Conservation (phyloP, 2,329 filamentous ascomycete species). For the Diaporthe australafricana region DNA sequence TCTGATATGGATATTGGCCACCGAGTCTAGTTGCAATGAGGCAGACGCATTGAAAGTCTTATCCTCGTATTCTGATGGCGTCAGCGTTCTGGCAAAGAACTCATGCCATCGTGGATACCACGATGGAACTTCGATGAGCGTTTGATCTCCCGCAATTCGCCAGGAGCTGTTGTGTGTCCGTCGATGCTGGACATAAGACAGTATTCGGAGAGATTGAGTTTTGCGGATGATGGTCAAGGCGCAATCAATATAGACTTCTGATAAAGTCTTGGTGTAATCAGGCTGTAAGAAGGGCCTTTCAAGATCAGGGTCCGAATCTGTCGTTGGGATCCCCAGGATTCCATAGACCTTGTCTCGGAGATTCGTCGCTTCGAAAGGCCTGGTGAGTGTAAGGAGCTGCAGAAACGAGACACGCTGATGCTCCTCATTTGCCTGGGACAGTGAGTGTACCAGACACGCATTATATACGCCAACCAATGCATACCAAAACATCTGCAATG, state of each 20-base stretch:
- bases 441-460: not conserved
- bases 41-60: not conserved
- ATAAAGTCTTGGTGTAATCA: not conserved
- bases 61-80: accelerated
- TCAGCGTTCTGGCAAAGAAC: not conserved
- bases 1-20: not conserved
- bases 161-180: not conserved
- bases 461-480: not conserved
- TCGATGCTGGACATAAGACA: not conserved
- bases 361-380: not conserved
- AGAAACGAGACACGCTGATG: not conserved
- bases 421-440: not conserved
- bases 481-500: not conserved
- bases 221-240: not conserved
- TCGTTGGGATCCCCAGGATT: not conserved
- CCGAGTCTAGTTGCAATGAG: not conserved
- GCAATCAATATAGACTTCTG: not conserved
- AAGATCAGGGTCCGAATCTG: not conserved
- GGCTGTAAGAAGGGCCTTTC: not conserved
- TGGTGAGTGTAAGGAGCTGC: not conserved
- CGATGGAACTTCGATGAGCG: not conserved
- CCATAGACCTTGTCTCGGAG: not conserved
- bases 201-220: not conserved
- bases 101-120: not conserved
- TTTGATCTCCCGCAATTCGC: not conserved